Evolutionary conservation across 1,284 basidiomycete genomes (phyloP), one percentile per base, ranked within the genome.

Genomic region (Papiliotrema laurentii): DNA sequence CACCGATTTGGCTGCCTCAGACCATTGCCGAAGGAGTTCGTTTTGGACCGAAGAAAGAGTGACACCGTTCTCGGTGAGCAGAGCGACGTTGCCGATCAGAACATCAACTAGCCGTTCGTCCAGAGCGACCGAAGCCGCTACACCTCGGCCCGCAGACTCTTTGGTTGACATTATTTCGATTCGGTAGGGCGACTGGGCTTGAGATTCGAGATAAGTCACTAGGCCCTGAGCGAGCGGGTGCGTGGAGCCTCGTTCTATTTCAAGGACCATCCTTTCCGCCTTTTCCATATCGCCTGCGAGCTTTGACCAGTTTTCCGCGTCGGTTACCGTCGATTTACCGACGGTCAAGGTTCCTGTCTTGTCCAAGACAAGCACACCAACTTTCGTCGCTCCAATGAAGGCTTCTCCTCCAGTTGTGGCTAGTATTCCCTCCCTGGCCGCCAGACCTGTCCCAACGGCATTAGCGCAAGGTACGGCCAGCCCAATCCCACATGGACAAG

Each of bases 331-430:
- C 5, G 82, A 80, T 49, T 83, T 79, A 13, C 80, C 82, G 9
- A 85, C 85, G 0, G 89, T 91, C 22, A 92, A 68, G 0, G 89
- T 92, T 3, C 89, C 89, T 0, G 89, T 92, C 72, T 91, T 91
- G 71, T 91, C 87, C 55, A 90, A 87, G 1, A 84, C 83, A 24
- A 91, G 45, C 19, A 47, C 44, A 58, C 85, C 81, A 36, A 89
- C 76, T 50, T 83, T 80, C 0, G 85, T 83, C 44, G 87, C 84
- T 44, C 85, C 83, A 60, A 89, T 81, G 69, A 91, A 90, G 0
- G 88, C 87, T 68, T 88, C 85, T 4, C 89, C 88, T 9, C 88
- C 88, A n/a, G 87, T 87, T 30, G 83, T 81, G 13, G 83, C 86
- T 11, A 92, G 77, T 47, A 92, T 85, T 22, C 89, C 89, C 45